Evolutionary conservation across 768 basidiomycete species (phyloP), one percentile per base, ranked within the genome.

Genomic region (Pleurotus sapidus): DNA sequence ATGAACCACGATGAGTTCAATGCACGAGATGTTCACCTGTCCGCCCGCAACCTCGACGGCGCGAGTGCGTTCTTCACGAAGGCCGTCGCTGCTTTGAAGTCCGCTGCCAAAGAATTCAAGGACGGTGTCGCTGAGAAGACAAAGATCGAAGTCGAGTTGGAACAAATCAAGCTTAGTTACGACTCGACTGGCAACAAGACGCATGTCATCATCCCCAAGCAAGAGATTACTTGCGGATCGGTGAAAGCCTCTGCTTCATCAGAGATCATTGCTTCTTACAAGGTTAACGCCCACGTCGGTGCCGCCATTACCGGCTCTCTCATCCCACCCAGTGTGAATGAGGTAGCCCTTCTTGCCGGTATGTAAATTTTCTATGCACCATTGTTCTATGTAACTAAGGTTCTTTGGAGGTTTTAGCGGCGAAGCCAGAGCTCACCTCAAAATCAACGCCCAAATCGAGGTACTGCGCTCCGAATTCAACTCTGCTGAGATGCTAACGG

Each of bases 1-100:
- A 54, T 54, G 51, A 54, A 54, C 23, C 42, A 54, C 39, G 42
- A 54, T 0, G 42, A 54, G 17, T 54, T 54, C 39, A 40, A 37
- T 1, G 51, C 38, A 4, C 20, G 38, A 2, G 38, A 54, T 0
- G 17, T 54, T 7, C 15, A 34, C 39, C 7, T 54, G 5, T 18
- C 34, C 3, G 42, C 5, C 4, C 51, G 51, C 23, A 2, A n/a
- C 23, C 9, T 17, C 7, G 51, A 54, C 14, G 24, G 15, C 4
- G 39, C 5, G 38, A 34, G 30, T 34, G 51, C 39, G 0, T 54
- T 18, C 51, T 54, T 54, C 39, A 0, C 20, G 8, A 54, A 54
- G 39, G 51, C 51, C 39, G n/a, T 54, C 30, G 49, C 27, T 15
- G 17, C 20, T 3, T 34, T 51, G 27, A 51, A 51, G 30, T 34